Evolutionary conservation across 768 basidiomycete genomes (phyloP).

Genomic region (Podaxis sp.): DNA sequence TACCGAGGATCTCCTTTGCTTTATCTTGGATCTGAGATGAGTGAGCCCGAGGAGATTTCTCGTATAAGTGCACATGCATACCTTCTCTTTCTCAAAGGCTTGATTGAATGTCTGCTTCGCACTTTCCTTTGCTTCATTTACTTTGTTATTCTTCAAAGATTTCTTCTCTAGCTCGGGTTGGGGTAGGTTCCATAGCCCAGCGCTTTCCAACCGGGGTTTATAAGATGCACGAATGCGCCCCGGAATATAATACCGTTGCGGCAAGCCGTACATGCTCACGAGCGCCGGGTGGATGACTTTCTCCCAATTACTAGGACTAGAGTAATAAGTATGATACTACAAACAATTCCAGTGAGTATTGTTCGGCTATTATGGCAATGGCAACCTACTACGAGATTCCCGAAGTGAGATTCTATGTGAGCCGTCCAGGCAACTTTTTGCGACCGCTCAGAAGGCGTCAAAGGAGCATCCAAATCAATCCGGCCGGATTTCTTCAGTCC

Average conservation of each 20-base stretch:
- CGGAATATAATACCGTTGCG: conserved; percentile 76
- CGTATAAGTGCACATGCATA: conserved; percentile 22
- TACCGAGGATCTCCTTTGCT: conserved; percentile 53
- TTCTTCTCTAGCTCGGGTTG: conserved; percentile 42
- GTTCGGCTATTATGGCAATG: background rate
- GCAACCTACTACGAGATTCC: conserved; percentile 66
- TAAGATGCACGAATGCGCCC: conserved; percentile 57
- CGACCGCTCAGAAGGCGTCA: conserved; percentile 48
- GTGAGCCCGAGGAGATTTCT: background rate
- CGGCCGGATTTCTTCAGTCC: conserved; percentile 40
- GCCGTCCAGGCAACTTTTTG: conserved; percentile 62
- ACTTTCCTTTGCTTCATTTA: conserved; percentile 29
- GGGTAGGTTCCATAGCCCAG: conserved; percentile 56
- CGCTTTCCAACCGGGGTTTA: conserved; percentile 56
- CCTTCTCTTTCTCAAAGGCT: conserved; percentile 68
- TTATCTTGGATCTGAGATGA: conserved; percentile 53
- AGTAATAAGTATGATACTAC: conserved; percentile 66
- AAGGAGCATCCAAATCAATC: conserved; percentile 47
- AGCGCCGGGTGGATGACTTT: conserved; percentile 54
- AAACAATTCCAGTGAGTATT: conserved; percentile 12
- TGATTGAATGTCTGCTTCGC: conserved; percentile 43
- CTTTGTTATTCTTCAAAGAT: conserved; percentile 34
- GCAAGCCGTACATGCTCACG: conserved; percentile 57
- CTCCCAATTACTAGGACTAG: conserved; percentile 61
- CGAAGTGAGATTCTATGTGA: conserved; percentile 65